Evolutionary conservation across 257 asterid species (phyloP).

Genomic region (Gentiana straminea): DNA sequence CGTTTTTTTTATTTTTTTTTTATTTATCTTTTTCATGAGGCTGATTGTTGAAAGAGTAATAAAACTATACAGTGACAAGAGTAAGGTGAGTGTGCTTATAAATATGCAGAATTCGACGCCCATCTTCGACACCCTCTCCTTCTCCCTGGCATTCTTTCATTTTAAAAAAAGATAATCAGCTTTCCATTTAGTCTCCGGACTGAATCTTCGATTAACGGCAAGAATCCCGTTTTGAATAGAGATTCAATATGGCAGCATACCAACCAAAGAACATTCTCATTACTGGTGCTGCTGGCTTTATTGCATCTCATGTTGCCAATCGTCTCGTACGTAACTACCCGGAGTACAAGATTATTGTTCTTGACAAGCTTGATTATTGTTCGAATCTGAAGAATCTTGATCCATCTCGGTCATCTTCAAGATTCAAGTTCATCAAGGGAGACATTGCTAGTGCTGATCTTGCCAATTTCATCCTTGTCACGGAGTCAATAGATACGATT

Average conservation of each 20-base stretch:
- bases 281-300: slow-evolving; percentile 74
- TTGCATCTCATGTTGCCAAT: slow-evolving; percentile 66
- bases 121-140: too few relatives aligned
- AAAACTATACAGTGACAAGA: too few relatives aligned
- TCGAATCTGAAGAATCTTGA: slow-evolving; percentile 45
- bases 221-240: not conserved
- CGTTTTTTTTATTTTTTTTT: too few relatives aligned
- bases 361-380: slow-evolving; percentile 69
- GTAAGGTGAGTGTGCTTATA: too few relatives aligned
- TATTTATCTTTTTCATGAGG: too few relatives aligned
- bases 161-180: too few relatives aligned
- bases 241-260: slow-evolving; percentile 23
- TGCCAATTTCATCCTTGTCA: slow-evolving; percentile 50
- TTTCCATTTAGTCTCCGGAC: too few relatives aligned
- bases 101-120: too few relatives aligned
- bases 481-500: slow-evolving; percentile 54
- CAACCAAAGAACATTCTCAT: slow-evolving; percentile 56
- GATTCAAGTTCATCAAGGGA: slow-evolving; percentile 61
- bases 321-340: slow-evolving; percentile 56
- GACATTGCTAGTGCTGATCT: slow-evolving; percentile 63
- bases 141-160: too few relatives aligned
- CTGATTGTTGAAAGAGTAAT: too few relatives aligned
- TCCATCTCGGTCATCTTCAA: slow-evolving; percentile 44
- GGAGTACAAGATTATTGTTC: slow-evolving; percentile 45
- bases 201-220: too few relatives aligned